phyloP scores from a whole-genome alignment of 306 rosid species.

The Inga laurina region DNA sequence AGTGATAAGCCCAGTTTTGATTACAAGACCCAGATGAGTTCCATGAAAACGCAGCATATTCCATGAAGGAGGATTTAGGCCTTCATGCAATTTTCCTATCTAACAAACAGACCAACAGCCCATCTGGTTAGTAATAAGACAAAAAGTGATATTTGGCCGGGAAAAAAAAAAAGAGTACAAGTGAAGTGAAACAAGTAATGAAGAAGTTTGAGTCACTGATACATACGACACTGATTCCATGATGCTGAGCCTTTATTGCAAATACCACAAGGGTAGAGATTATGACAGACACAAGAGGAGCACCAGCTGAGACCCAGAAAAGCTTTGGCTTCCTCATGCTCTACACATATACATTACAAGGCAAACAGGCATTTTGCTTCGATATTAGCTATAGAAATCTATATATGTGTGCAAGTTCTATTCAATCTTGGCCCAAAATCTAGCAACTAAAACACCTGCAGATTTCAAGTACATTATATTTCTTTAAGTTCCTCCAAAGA shows the following conservation, averaged over 20 bases:
- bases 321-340: slow-evolving; percentile 72
- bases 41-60: slow-evolving; percentile 67
- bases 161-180: background rate
- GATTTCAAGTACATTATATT: background rate
- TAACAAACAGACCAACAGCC: slow-evolving; percentile 37
- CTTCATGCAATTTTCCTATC: slow-evolving; percentile 86
- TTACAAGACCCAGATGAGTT: slow-evolving; percentile 52
- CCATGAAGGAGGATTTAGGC: slow-evolving; percentile 91
- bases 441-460: background rate
- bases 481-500: background rate
- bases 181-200: background rate
- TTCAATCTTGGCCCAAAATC: background rate
- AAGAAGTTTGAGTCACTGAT: slow-evolving; percentile 4
- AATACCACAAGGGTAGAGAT: slow-evolving; percentile 76
- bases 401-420: background rate
- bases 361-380: background rate
- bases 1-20: slow-evolving; percentile 83
- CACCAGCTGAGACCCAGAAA: slow-evolving; percentile 97
- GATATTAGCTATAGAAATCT: background rate
- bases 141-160: background rate
- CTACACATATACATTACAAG: slow-evolving; percentile 39
- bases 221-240: slow-evolving; percentile 83
- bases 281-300: slow-evolving; percentile 80
- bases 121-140: slow-evolving; percentile 11
- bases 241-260: slow-evolving; percentile 66